These are phyloP conservation scores for Barnettozyma botsteinii DNA, from an alignment of 805 yeast genomes.

Conservation along the genomic window DNA sequence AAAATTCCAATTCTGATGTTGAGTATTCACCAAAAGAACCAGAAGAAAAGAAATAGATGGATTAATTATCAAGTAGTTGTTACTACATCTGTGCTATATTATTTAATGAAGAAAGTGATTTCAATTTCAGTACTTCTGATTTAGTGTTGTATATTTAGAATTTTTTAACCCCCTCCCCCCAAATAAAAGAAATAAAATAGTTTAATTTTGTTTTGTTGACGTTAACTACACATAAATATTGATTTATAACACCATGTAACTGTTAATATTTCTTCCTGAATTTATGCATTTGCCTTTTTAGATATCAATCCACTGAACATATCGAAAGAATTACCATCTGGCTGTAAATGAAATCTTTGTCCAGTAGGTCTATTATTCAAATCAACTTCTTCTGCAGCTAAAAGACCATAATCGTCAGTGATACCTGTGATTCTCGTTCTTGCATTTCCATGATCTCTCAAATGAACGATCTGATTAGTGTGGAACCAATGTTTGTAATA, in stretches of 20 bases:
- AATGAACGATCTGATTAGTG: conserved; percentile 60
- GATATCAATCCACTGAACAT: conserved; percentile 86
- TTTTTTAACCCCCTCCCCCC: background rate
- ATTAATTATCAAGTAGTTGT: conserved; percentile 3
- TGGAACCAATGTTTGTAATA: conserved; percentile 91
- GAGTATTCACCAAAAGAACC: conserved; percentile 31
- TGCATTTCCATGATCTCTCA: conserved; percentile 46
- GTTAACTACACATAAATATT: too few species aligned
- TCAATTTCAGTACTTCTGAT: background rate
- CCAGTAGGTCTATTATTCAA: conserved; percentile 44
- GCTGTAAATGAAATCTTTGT: conserved; percentile 65
- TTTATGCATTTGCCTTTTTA: conserved; percentile 34
- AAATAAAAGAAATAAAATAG: background rate
- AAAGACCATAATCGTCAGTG: conserved; percentile 75
- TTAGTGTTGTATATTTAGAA: conserved; percentile 5
- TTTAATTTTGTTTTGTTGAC: background rate
- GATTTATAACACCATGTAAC: background rate
- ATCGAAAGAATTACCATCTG: conserved; percentile 97
- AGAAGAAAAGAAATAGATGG: conserved; percentile 6
- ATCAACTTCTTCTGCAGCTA: conserved; percentile 66
- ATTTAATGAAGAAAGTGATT: conserved; percentile 5
- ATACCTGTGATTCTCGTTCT: conserved; percentile 74
- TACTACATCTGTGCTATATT: conserved; percentile 14
- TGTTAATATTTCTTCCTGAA: too few species aligned
- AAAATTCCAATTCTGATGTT: conserved; percentile 18